Base-by-base conservation (phyloP, 164 flowering plant genomes). In the Macadamia integrifolia region DNA sequence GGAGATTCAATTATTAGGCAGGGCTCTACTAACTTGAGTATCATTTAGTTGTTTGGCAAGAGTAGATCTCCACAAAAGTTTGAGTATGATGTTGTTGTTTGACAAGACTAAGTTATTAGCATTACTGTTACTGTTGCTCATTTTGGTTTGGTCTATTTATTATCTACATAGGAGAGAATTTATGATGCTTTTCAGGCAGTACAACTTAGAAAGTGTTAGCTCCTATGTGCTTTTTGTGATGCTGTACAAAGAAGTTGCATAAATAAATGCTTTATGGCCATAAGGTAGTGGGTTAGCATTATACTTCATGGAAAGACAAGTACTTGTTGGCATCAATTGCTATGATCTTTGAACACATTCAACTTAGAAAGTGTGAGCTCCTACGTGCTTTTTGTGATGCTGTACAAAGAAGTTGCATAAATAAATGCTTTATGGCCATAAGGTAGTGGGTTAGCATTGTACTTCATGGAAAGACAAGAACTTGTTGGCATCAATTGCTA, bases 321-420 rank as follows among this genome's bases (percentile, higher is more conserved):
- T 35, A 35, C 40, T 35, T 35, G 40, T 35, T 35, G 40, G 40
- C 40, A 35, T 35, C 40, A 35, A 35, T 2, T 35, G 5, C 40
- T 35, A 5, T 35, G 40, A 35, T 35, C 40, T 35, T 35, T 35
- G 40, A 35, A 35, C 40, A 35, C 5, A 35, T 35, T 35, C 5
- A 35, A 35, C 23, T 23, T 23, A 23, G 23, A 23, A 23, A 23
- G 23, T 23, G 23, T 23, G 23, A 23, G 75, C 75, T 74, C 18
- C 88, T 92, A 13, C 82, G 88, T 76, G 86, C 96, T 52, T 92
- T 90, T 73, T 92, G 93, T 75, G 91, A 89, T 71, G 93, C 96
- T 67, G 97, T 88, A 60, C 93, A 92, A 72, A 86, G 91, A 84
- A 84, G 86, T 78, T 87, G 96, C 40, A 35, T 35, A 35, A 35